Base-by-base conservation (phyloP, 768 basidiomycete genomes). In the Dentipellis fragilis region DNA sequence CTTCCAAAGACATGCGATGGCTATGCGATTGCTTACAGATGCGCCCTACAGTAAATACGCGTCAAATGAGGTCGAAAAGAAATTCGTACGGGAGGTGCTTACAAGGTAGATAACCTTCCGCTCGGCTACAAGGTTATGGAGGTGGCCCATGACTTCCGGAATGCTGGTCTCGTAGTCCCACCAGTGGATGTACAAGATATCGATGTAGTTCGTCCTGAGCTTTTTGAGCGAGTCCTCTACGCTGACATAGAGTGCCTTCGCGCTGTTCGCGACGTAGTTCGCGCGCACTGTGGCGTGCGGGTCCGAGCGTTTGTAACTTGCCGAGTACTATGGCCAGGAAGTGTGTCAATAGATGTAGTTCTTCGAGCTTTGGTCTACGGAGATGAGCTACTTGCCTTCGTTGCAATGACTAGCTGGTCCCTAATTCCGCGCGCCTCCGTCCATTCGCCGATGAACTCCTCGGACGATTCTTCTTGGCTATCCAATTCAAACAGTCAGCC, bases 161-260 rank as follows among this genome's bases (percentile, higher is more conserved):
- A 77, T 66, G 17, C 66, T 64, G 16, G 72, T 72, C 1, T 71
- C 60, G 57, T 70, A 74, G 58, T 75, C 75, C 75, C 74, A 70
- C 63, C 67, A 72, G 59, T 76, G 75, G 0, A 77, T 49, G 62
- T 49, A 49, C 8, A 21, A 35, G 16, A 49, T 49, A 16, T 49
- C 48, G 22, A 49, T 49, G 10, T 49, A 76, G 76, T 19, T 55
- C 6, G 75, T 76, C 36, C 68, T 64, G 11, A 77, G 68, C 56
- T 72, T 73, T 61, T 69, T 70, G 57, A 77, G 63, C 49, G 69
- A 71, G 12, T 58, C 64, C 34, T 64, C 62, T 10, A 64, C 59
- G 22, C 67, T 68, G 36, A 72, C 19, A 35, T 63, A 64, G 61
- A 80, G 56, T 0, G 42, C n/a, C 16, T 45, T 45, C 6, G 66